phyloP scores from a whole-genome alignment of 495 filamentous ascomycete genomes.

The Cudoniella acicularis region DNA sequence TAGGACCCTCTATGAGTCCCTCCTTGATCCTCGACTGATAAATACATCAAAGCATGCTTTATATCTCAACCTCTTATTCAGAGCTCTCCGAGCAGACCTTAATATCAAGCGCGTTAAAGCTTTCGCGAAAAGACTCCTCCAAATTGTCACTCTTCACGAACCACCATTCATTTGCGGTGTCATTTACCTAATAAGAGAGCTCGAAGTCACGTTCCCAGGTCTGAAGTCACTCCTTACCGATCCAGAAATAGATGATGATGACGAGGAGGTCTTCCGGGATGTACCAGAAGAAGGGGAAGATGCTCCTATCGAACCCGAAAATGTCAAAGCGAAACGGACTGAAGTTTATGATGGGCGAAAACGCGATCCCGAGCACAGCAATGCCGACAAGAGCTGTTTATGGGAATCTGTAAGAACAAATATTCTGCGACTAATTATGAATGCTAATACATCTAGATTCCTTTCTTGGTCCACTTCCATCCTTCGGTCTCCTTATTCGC shows the following conservation, averaged over 20 bases:
- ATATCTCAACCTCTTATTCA: slow-evolving; percentile 89
- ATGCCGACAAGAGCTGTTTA: slow-evolving; percentile 83
- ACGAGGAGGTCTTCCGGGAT: slow-evolving; percentile 58
- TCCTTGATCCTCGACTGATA: slow-evolving; percentile 82
- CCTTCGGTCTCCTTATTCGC: slow-evolving; percentile 93
- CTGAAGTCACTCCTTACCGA: slow-evolving; percentile 69
- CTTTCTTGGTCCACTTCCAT: slow-evolving; percentile 81
- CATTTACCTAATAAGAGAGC: slow-evolving; percentile 79
- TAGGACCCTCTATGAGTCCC: slow-evolving; percentile 88
- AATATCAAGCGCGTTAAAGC: slow-evolving; percentile 88
- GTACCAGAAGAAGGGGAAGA: slow-evolving; percentile 45
- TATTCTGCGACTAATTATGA: neutral
- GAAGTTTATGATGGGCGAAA: slow-evolving; percentile 78
- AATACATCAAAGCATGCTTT: slow-evolving; percentile 92
- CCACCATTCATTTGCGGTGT: slow-evolving; percentile 88
- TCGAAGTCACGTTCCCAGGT: slow-evolving; percentile 70
- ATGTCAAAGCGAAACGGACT: slow-evolving; percentile 3
- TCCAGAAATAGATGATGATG: slow-evolving; percentile 66
- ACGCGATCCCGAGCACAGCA: slow-evolving; percentile 83
- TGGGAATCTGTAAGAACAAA: slow-evolving; percentile 73
- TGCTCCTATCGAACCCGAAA: slow-evolving; percentile 23
- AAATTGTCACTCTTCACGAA: slow-evolving; percentile 82
- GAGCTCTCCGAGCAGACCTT: slow-evolving; percentile 79
- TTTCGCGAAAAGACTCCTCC: slow-evolving; percentile 88
- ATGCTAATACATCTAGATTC: slow-evolving; percentile 40